Evolutionary conservation across 345 rosid species (phyloP), one percentile per base, ranked within the genome.

Genomic region (Rhodomyrtus tomentosa): DNA sequence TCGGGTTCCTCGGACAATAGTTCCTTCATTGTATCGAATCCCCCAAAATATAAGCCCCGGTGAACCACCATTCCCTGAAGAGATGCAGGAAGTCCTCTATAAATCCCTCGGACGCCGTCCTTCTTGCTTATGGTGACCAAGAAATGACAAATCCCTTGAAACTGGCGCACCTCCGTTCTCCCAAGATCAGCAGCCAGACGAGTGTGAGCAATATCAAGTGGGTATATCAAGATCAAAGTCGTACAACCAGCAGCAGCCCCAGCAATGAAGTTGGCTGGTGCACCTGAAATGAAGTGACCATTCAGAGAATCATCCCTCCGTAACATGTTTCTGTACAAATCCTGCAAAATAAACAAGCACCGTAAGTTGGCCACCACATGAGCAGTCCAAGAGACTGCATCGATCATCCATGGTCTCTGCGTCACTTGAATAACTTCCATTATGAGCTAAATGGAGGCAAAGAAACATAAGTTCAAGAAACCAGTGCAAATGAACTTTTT

Each of bases 171-270:
- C 22, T 94, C 96, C 5, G 90, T 88, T 86, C 91, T 92, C 36
- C 98, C 99, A 42, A 94, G 88, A 52, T 95, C 99, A 36, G 99
- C 98, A 48, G 99, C 98, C 72, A 95, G 93, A 53, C 98, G 98
- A 7, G 98, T 97, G 87, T 95, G 99, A 1, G 99, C 96, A 3
- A 95, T 95, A 83, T 95, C 99, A 24, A 95, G 98, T 14, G 98
- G 98, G 90, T 97, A 97, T 87, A 97, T 95, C 25, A 96, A 84
- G 73, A 94, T 87, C 86, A 93, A 85, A 45, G 98, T 92, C 29
- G 98, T 91, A 55, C 99, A 97, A 32, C 98, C 99, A 79, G 98
- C 98, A 2, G 95, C 96, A 86, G 98, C 92, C 27, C 99, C 98
- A 4, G 99, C 98, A 3, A 93, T 86, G 87, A 94, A 96, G 89